Evolutionary conservation across 495 filamentous ascomycete genomes (phyloP).

Genomic region (Talaromyces liani): DNA sequence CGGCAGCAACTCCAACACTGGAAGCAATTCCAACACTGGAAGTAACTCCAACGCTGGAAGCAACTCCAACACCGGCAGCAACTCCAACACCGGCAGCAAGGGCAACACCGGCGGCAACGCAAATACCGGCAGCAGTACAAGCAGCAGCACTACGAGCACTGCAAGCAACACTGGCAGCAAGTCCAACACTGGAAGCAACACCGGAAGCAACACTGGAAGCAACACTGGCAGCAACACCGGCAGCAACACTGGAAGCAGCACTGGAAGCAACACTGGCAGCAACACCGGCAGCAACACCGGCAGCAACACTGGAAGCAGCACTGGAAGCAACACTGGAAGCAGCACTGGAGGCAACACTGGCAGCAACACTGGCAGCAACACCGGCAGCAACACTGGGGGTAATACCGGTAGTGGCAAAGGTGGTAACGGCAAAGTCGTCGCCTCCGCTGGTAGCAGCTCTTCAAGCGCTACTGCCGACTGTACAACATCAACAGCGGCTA

Average conservation of each 20-base stretch:
- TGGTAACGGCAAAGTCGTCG: constrained; percentile 12
- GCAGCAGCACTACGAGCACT: too few relatives aligned
- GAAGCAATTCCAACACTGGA: neutral
- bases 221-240: neutral
- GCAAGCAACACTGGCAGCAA: neutral
- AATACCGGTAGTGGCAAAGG: neutral
- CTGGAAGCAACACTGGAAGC: neutral
- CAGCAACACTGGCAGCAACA: neutral
- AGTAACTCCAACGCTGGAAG: neutral
- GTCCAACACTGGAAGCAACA: neutral
- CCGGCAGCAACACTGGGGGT: neutral
- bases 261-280: neutral
- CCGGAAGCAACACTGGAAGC: neutral
- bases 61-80: neutral
- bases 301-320: neutral
- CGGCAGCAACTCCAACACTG: neutral
- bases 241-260: neutral
- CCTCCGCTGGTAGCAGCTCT: neutral
- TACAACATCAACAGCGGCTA: neutral
- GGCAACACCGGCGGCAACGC: neutral
- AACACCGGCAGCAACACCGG: neutral
- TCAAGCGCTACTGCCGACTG: neutral
- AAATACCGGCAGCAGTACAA: constrained; percentile 1
- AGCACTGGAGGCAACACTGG: too few relatives aligned
- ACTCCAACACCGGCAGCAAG: neutral